Conservation (phyloP, 192 early-diverging fungal species). For the Irineochytrium annulatum region DNA sequence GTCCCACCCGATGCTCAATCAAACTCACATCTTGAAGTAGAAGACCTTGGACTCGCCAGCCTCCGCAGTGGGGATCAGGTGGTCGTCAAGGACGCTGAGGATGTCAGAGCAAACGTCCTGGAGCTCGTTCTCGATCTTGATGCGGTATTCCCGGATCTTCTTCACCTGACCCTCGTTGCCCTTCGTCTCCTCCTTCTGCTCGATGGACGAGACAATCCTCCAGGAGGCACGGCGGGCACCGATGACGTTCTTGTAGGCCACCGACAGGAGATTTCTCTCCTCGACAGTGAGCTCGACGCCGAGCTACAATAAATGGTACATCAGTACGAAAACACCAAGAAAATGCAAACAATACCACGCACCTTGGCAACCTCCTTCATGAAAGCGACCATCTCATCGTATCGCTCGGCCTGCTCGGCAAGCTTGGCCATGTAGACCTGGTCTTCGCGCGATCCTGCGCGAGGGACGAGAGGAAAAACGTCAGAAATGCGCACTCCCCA, state of each 20-base stretch:
- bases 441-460: constrained; percentile 49
- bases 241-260: constrained; percentile 99
- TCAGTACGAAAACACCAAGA: constrained; percentile 42
- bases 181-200: constrained; percentile 97
- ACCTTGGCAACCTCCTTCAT: constrained; percentile 87
- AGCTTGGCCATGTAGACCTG: constrained; percentile 99
- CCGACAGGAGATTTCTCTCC: constrained; percentile 97
- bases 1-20: too few species aligned
- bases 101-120: constrained; percentile 94
- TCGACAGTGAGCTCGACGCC: constrained; percentile 92
- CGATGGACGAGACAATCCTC: constrained; percentile 99
- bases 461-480: constrained; percentile 2
- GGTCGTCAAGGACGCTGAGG: constrained; percentile 80
- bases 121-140: constrained; percentile 94
- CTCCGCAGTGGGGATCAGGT: constrained; percentile 87
- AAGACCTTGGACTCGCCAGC: constrained; percentile 99
- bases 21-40: constrained; percentile 96
- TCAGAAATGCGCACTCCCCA: too few species aligned
- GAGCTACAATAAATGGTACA: constrained; percentile 74
- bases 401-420: constrained; percentile 97
- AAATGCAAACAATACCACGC: constrained; percentile 16
- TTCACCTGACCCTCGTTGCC: constrained; percentile 86
- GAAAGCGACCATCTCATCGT: constrained; percentile 90
- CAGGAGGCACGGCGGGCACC: constrained; percentile 98
- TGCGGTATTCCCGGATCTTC: constrained; percentile 91